Evolutionary conservation across 2,329 filamentous ascomycete species (phyloP).

Genomic region (Penicillium decumbens): DNA sequence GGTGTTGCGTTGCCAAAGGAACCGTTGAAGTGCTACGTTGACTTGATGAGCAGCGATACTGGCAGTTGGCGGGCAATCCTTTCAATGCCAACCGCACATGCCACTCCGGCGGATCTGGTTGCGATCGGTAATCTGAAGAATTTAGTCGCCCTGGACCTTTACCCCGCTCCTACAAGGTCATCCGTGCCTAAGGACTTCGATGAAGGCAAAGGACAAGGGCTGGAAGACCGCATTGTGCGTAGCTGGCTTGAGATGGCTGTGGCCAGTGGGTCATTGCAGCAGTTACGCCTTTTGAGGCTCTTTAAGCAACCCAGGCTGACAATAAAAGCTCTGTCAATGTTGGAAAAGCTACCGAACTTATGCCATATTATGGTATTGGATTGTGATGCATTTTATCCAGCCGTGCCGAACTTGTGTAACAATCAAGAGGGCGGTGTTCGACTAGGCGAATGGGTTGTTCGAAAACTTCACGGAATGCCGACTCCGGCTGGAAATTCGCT

Average conservation of each 20-base stretch:
- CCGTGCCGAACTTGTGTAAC: background rate
- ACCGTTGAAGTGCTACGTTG: constrained; percentile 35
- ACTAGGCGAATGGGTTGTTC: constrained; percentile 1
- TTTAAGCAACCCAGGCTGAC: constrained; percentile 32
- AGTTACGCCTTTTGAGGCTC: constrained; percentile 38
- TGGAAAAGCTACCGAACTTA: constrained; percentile 35
- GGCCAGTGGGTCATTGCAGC: constrained; percentile 31
- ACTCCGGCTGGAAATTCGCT: no score
- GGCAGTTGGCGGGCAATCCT: constrained; percentile 36
- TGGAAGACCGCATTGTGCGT: constrained; percentile 40
- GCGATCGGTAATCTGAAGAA: constrained; percentile 38
- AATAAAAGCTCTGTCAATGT: constrained; percentile 29
- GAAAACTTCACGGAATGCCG: background rate
- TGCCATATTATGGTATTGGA: constrained; percentile 32
- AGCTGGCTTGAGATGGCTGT: constrained; percentile 40
- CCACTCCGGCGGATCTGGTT: constrained; percentile 35
- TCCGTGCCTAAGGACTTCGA: background rate
- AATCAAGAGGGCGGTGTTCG: background rate
- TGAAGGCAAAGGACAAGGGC: background rate
- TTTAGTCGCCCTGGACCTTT: constrained; percentile 39
- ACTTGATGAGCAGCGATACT: constrained; percentile 29
- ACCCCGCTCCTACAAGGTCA: background rate
- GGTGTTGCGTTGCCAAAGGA: constrained; percentile 28
- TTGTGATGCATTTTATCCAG: constrained; percentile 27
- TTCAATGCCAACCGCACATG: constrained; percentile 31